phyloP scores from a whole-genome alignment of 257 asterid species.

The Plantago elongata region DNA sequence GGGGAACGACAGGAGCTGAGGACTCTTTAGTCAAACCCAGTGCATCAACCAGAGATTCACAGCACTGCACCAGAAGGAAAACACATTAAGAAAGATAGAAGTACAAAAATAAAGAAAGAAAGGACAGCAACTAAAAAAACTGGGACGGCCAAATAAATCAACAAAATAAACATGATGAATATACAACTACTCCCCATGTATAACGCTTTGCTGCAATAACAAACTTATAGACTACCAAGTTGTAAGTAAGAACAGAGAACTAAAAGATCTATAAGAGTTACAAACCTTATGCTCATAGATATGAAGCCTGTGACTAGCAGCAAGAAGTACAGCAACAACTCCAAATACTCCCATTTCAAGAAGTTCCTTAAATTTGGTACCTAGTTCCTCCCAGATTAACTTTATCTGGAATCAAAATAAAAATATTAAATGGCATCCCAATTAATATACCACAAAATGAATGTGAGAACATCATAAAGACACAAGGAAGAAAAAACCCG shows the following conservation, averaged over 20 bases:
- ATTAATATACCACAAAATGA: conserved; percentile 4
- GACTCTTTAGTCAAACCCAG: conserved; percentile 51
- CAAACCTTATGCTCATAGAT: conserved; percentile 57
- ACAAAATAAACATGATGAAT: background rate
- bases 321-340: conserved; percentile 85
- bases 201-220: background rate
- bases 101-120: conserved; percentile 3
- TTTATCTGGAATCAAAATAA: conserved; percentile 45
- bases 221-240: background rate
- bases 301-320: conserved; percentile 75
- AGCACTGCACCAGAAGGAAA: conserved; percentile 50
- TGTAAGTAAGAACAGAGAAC: background rate
- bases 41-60: conserved; percentile 84
- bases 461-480: background rate
- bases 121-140: background rate
- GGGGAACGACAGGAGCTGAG: conserved; percentile 53
- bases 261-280: conserved; percentile 12
- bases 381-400: conserved; percentile 70
- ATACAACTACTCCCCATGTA: background rate
- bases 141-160: background rate
- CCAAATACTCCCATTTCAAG: conserved; percentile 80
- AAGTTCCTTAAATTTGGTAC: conserved; percentile 62
- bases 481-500: background rate
- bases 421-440: conserved; percentile 15
- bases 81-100: conserved; percentile 13